phyloP scores from a whole-genome alignment of 139 green algal genomes.

The Chlorella sorokiniana region DNA sequence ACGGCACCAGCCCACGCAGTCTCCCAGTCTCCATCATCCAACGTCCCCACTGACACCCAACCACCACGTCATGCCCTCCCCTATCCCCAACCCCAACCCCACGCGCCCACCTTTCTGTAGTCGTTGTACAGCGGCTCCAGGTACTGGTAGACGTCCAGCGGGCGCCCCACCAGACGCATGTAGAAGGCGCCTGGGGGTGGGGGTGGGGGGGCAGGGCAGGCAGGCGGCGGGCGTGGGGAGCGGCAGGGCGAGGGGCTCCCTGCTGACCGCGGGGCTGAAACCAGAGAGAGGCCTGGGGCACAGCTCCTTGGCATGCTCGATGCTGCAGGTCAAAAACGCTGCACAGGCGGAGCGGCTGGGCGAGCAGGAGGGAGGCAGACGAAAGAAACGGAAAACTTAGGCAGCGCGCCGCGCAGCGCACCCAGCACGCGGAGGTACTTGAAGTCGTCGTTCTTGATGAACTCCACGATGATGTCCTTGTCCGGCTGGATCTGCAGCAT shows the following conservation, averaged over 20 bases:
- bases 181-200: slow-evolving; percentile 89
- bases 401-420: slow-evolving; percentile 34
- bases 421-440: slow-evolving; percentile 93
- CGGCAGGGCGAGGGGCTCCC: not conserved
- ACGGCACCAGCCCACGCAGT: not conserved
- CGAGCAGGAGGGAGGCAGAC: too few species aligned
- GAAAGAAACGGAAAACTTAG: too few species aligned
- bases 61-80: not conserved
- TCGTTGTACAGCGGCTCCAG: slow-evolving; percentile 98
- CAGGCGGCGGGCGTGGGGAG: not conserved
- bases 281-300: not conserved
- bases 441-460: slow-evolving; percentile 98
- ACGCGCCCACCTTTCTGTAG: slow-evolving; percentile 80
- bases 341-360: too few species aligned
- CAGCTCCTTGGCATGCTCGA: too few species aligned
- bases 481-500: slow-evolving; percentile 98
- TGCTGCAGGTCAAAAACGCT: too few species aligned
- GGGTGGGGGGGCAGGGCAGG: not conserved
- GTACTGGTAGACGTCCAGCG: slow-evolving; percentile 95
- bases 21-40: not conserved
- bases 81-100: not conserved
- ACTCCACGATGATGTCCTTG: slow-evolving; percentile 98
- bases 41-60: not conserved
- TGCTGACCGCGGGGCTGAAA: not conserved
- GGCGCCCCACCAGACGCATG: slow-evolving; percentile 87